Evolutionary conservation across 2,329 filamentous ascomycete genomes (phyloP).

Genomic region (Sporothrix brasiliensis): DNA sequence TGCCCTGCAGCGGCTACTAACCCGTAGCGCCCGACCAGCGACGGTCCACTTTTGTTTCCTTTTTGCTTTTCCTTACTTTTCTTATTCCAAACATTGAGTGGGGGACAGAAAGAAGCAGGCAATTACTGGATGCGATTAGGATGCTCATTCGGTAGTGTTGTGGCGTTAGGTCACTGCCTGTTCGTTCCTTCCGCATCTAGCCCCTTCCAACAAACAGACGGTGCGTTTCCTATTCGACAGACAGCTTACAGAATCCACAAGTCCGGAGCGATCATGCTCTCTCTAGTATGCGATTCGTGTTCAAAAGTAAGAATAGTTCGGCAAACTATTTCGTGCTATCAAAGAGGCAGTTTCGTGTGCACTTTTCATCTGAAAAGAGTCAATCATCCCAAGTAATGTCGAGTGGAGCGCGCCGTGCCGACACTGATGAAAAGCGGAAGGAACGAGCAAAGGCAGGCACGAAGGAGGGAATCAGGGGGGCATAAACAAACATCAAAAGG

Average conservation of each 20-base stretch:
- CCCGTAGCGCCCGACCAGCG: not conserved
- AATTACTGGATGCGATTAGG: not conserved
- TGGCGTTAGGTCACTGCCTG: not conserved
- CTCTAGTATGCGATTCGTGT: too few relatives aligned
- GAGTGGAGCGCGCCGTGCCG: conserved; percentile 8
- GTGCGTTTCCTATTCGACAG: conserved; percentile 8
- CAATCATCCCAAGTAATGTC: not conserved
- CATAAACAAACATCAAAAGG: not conserved
- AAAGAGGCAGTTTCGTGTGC: not conserved
- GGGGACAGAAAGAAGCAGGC: too few relatives aligned
- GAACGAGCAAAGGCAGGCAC: not conserved
- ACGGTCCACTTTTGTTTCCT: conserved; percentile 1
- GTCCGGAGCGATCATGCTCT: too few relatives aligned
- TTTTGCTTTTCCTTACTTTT: not conserved
- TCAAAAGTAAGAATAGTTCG: not conserved
- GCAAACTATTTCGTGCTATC: too few relatives aligned
- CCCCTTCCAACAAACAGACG: not conserved
- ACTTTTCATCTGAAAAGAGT: not conserved
- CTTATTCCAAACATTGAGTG: not conserved
- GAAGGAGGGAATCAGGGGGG: not conserved
- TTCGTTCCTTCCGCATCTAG: not conserved
- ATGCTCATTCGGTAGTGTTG: not conserved
- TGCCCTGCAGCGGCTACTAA: not conserved
- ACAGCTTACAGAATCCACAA: not conserved
- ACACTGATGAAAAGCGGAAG: not conserved